Percentiles rank a stretch among this genome's conserved stretches.
phyloP scores from a whole-genome alignment of 192 early-diverging fungal species.

The Spinellus fusiger region DNA sequence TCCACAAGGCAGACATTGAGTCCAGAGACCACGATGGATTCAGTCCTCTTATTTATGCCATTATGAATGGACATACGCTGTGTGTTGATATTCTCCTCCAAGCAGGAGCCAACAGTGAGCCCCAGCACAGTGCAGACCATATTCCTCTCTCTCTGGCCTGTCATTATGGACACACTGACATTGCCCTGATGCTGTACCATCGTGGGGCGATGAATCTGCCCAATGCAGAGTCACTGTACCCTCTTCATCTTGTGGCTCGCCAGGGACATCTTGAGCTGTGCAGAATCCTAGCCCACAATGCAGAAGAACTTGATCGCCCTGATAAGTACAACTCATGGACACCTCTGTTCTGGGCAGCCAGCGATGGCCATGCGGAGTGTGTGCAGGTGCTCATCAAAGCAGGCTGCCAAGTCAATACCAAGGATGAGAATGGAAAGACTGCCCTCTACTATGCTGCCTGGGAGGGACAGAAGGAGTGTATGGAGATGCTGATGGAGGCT shows the following conservation, averaged over 20 bases:
- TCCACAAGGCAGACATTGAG: conserved; percentile 42
- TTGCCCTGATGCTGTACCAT: conserved; percentile 73
- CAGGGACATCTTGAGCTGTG: conserved; percentile 74
- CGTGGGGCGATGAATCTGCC: conserved; percentile 68
- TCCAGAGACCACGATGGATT: conserved; percentile 86
- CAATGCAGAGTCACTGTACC: conserved; percentile 79
- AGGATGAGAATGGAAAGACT: conserved; percentile 81
- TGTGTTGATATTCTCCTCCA: conserved; percentile 74
- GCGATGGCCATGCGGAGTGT: conserved; percentile 83
- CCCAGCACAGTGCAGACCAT: conserved; percentile 48
- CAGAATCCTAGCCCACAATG: conserved; percentile 65
- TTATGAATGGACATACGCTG: conserved; percentile 73
- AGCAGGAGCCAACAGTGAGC: conserved; percentile 56
- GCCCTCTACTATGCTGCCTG: conserved; percentile 88
- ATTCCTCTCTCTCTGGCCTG: conserved; percentile 86
- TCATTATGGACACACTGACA: conserved; percentile 84
- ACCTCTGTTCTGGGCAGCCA: conserved; percentile 92
- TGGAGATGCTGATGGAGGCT: conserved; percentile 68
- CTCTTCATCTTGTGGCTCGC: conserved; percentile 83
- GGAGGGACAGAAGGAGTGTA: conserved; percentile 84
- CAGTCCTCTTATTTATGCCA: conserved; percentile 80
- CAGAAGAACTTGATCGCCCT: conserved; percentile 65
- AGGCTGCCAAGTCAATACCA: conserved; percentile 62
- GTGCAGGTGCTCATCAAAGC: conserved; percentile 74
- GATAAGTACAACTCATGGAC: conserved; percentile 96